These are phyloP conservation scores for Tetrahymena elliotti DNA, from an alignment of 73 alveolate genomes.

Conservation along the genomic window DNA sequence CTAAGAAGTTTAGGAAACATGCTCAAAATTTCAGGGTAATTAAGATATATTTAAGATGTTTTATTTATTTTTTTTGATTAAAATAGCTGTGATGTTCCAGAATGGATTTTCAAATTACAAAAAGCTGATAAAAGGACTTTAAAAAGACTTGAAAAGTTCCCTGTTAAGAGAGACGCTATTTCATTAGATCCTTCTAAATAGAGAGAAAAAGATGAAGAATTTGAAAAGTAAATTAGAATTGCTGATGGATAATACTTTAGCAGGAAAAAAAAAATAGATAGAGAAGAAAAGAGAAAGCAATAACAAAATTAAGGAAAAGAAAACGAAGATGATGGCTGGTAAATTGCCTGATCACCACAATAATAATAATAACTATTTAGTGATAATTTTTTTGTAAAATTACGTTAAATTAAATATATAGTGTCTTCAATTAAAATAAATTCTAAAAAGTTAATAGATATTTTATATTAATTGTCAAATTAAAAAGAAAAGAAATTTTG, in stretches of 20 bases:
- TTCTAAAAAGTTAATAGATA: too few species aligned
- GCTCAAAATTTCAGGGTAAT: constrained; percentile 44
- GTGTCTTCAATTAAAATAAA: too few species aligned
- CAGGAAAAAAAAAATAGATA: not conserved
- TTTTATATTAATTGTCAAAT: too few species aligned
- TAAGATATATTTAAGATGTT: not conserved
- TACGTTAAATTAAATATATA: not conserved
- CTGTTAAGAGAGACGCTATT: constrained; percentile 67
- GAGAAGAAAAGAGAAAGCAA: not conserved
- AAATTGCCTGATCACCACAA: not conserved
- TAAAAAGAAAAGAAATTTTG: too few species aligned
- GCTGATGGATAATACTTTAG: not conserved
- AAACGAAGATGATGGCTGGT: not conserved
- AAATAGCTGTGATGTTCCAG: constrained; percentile 72
- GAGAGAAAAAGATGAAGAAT: not conserved
- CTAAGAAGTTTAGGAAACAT: constrained; percentile 59
- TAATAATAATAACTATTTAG: too few species aligned
- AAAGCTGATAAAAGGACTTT: constrained; percentile 46
- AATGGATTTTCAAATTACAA: constrained; percentile 80
- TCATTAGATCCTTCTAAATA: not conserved
- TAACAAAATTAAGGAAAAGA: not conserved
- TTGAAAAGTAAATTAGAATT: not conserved
- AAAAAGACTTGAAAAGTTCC: constrained; percentile 65
- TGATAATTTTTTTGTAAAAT: too few species aligned
- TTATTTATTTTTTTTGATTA: constrained; percentile 13